Evolutionary conservation across 1,284 basidiomycete genomes (phyloP).

Genomic region (Rhodofomes roseus): DNA sequence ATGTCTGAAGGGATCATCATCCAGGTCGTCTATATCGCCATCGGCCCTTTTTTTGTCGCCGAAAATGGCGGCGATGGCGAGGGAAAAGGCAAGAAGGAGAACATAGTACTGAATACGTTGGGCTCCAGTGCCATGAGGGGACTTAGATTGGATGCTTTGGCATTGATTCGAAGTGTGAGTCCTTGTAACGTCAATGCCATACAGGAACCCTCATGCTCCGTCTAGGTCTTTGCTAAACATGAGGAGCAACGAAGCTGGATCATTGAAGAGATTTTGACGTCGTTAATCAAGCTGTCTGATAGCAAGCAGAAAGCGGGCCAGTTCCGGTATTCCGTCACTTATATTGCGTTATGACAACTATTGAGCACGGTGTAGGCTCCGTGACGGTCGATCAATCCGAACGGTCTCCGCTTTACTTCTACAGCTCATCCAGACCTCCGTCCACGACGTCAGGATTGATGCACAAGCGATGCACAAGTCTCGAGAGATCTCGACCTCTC

Average conservation of each 20-base stretch:
- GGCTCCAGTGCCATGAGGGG: constrained; percentile 77
- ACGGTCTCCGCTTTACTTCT: constrained; percentile 90
- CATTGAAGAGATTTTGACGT: constrained; percentile 90
- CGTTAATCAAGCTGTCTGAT: constrained; percentile 87
- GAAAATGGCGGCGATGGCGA: constrained; percentile 52
- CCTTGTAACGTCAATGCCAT: not conserved
- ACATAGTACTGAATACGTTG: constrained; percentile 54
- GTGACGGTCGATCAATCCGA: constrained; percentile 83
- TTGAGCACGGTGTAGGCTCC: constrained; percentile 43
- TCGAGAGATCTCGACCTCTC: constrained; percentile 57
- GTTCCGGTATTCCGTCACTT: constrained; percentile 58
- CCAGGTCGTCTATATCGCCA: constrained; percentile 85
- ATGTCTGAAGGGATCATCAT: constrained; percentile 90
- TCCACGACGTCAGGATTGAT: constrained; percentile 70
- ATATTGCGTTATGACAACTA: not conserved
- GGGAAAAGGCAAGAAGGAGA: constrained; percentile 52
- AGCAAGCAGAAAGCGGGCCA: constrained; percentile 84
- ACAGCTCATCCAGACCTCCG: constrained; percentile 93
- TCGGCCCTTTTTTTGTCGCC: constrained; percentile 89
- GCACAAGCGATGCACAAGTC: constrained; percentile 58
- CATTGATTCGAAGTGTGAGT: constrained; percentile 79
- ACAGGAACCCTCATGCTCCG: not conserved
- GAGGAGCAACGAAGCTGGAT: constrained; percentile 93
- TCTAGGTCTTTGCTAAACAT: constrained; percentile 84
- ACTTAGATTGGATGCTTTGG: constrained; percentile 77